Evolutionary conservation across 805 yeast species (phyloP).

Genomic region (Wickerhamiella occidentalis): DNA sequence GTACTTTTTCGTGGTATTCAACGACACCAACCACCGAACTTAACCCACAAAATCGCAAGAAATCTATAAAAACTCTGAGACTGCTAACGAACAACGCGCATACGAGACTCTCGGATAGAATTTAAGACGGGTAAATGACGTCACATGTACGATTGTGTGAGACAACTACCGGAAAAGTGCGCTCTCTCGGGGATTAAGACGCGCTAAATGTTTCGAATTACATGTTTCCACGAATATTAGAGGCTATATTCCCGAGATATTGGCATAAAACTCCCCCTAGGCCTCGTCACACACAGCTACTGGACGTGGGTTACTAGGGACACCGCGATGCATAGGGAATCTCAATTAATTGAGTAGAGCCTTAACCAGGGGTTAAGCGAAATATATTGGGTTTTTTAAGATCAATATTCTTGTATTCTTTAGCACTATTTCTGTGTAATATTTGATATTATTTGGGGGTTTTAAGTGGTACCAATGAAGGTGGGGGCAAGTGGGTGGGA

Average conservation of each 20-base stretch:
- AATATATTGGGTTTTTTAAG: neutral
- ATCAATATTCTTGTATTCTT: neutral
- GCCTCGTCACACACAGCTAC: neutral
- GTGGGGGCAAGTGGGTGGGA: too few relatives aligned
- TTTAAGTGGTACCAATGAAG: too few relatives aligned
- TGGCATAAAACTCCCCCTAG: too few relatives aligned
- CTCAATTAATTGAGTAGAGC: neutral
- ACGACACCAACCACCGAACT: too few relatives aligned
- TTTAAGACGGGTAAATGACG: neutral
- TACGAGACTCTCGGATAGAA: neutral
- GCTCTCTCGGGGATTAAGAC: neutral
- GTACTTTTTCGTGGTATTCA: too few relatives aligned
- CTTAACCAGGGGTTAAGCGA: conserved; percentile 1
- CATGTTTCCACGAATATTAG: neutral
- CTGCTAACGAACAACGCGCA: neutral
- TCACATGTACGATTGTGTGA: neutral
- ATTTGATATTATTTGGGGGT: neutral
- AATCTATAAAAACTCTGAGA: too few relatives aligned
- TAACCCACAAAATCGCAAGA: too few relatives aligned
- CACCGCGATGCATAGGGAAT: neutral
- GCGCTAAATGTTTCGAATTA: neutral
- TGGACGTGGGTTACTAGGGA: neutral
- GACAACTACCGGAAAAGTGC: neutral
- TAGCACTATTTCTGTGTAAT: neutral
- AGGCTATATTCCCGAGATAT: too few relatives aligned